Evolutionary conservation across 2,329 filamentous ascomycete species (phyloP), one percentile per base, ranked within the genome.

Genomic region (Biscogniauxia mediterranea): DNA sequence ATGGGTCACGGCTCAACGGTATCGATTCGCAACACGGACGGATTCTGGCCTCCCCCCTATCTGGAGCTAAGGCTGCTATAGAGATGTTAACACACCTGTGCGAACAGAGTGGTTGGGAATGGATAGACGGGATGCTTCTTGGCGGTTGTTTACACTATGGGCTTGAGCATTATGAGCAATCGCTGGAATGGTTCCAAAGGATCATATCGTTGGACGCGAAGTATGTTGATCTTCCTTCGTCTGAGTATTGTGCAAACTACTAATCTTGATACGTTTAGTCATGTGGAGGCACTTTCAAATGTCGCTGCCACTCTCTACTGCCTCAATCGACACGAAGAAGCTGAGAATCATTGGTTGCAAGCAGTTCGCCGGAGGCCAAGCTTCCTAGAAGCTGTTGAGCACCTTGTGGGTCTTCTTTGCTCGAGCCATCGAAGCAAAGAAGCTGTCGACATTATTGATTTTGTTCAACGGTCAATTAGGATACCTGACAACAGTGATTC

Each of bases 371-470:
- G 91, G 60, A 88, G 91, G 8, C 95, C 95, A 0, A 90, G 88
- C 71, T 96, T 96, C 76, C 90, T 99, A 60, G 95, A 99, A 77
- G 93, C 95, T 7, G 92, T 95, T 2, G 95, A 99, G 74, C 93
- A 98, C 78, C 83, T 99, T 1, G 91, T 98, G 28, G 92, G 93
- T 1, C 80, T 98, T 54, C 77, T 98, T 19, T 97, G 94, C 73
- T 87, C 85, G 55, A 91, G 88, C 63, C 90, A 96, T 61, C 85
- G 93, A 64, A 90, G 88, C 55, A 87, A 85, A 69, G 92, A 98
- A 73, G 95, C 95, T 7, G 88, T 99, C 61, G 86, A 89, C 55
- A 88, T 97, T 56, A 97, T 99, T 67, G 87, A 90, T 66, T 91
- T 88, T 71, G 88, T 99, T 7, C 93, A 99, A 76, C 83, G 83